Evolutionary conservation across 1,284 basidiomycete genomes (phyloP).

Genomic region (Trichosporon sp.): DNA sequence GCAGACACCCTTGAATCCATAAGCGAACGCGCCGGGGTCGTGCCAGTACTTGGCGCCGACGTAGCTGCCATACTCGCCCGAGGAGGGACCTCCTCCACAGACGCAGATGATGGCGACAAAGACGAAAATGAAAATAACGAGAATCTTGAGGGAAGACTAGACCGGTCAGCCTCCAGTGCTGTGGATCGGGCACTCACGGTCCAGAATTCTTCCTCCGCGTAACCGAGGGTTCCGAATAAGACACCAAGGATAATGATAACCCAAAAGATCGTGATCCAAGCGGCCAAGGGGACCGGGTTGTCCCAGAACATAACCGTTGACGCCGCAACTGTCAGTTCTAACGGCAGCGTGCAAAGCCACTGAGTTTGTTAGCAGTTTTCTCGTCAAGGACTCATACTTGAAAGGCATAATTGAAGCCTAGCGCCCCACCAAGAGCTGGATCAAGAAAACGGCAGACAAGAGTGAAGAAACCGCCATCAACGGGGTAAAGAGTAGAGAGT

Average conservation of each 20-base stretch:
- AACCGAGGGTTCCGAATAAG: slow-evolving; percentile 49
- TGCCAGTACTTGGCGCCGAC: slow-evolving; percentile 48
- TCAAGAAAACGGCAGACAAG: slow-evolving; percentile 53
- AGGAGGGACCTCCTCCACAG: slow-evolving; percentile 50
- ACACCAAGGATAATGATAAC: slow-evolving; percentile 40
- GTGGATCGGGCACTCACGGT: slow-evolving; percentile 22
- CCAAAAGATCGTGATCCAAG: slow-evolving; percentile 57
- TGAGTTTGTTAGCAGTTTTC: no score
- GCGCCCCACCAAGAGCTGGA: slow-evolving; percentile 49
- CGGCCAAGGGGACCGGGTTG: slow-evolving; percentile 47
- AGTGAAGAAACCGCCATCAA: slow-evolving; percentile 59
- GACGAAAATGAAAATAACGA: slow-evolving; percentile 56
- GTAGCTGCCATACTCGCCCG: slow-evolving; percentile 46
- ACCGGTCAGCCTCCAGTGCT: neutral
- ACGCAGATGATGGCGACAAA: slow-evolving; percentile 50
- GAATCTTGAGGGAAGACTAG: slow-evolving; percentile 50
- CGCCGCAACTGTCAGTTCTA: slow-evolving; percentile 56
- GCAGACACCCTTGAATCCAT: slow-evolving; percentile 59
- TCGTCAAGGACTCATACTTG: neutral
- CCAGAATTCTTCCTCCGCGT: slow-evolving; percentile 57
- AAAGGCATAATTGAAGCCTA: slow-evolving; percentile 55
- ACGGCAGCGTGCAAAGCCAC: slow-evolving; percentile 55
- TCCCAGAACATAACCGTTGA: slow-evolving; percentile 53
- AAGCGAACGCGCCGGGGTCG: slow-evolving; percentile 55
- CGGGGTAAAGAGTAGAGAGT: slow-evolving; percentile 58